Base-by-base conservation (phyloP, 192 early-diverging fungal species). In the Coemansia reversa region DNA sequence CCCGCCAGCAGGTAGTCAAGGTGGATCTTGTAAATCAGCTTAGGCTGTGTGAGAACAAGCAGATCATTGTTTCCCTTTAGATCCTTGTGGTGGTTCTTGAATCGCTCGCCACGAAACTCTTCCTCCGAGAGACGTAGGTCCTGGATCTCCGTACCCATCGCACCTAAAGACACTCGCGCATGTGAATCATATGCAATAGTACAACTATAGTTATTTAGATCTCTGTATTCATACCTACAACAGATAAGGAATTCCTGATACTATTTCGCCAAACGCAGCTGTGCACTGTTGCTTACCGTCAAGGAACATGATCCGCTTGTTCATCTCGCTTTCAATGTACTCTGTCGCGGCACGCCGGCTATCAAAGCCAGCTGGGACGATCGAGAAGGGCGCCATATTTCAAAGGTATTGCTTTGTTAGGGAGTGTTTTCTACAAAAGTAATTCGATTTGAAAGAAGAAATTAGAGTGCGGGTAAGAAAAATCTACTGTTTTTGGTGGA, bases 21-120 rank as follows among this genome's bases (percentile, higher is more conserved):
- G 84, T 98, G 96, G 73, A 98, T 98, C 29, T 81, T 77, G 69
- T 92, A 89, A 66, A 98, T 92, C 18, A 90, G 87, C 58, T 96
- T 87, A 50, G 94, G 92, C 73, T 91, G 89, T 2, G 96, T 96
- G 30, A 98, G 74, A 18, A 93, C 92, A 67, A 98, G 83, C 79
- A 98, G 75, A 72, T 98, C 96, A 79, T 98, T 98, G 86, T 98
- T 98, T 39, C 96, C 96, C 73, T 91, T 90, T 30, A 98, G 78
- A 69, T 95, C 93, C 66, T 94, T 92, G 11, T 78, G 65, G 72
- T 92, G 91, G 69, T 87, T 72, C 76, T 88, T 89, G 85, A 93
- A 98, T 58, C 91, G 85, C 51, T 92, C 86, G 30, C 86, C 86
- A 68, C 95, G 82, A 65, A 98, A 96, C 70, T 95, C 91, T 9